Conservation (phyloP, 2,329 filamentous ascomycete genomes). For the Cladophialophora carrionii region DNA sequence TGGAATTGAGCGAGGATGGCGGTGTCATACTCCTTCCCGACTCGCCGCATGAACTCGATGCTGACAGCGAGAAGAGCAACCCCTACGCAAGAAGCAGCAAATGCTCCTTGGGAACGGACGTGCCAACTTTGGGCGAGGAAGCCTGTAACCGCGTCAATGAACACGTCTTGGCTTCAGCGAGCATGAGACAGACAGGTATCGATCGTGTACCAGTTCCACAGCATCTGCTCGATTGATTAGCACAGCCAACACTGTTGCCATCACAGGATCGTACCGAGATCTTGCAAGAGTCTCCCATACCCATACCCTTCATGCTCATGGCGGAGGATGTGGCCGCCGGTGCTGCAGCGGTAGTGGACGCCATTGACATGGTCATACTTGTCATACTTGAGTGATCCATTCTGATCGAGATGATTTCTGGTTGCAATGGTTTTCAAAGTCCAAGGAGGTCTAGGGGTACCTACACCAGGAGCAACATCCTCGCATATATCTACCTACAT, state of each 20-base stretch:
- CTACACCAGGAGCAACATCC: not conserved
- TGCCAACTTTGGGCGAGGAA: constrained; percentile 74
- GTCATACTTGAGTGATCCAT: constrained; percentile 9
- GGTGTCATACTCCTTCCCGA: constrained; percentile 72
- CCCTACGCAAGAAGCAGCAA: constrained; percentile 79
- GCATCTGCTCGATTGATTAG: constrained; percentile 53
- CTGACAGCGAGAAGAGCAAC: constrained; percentile 72
- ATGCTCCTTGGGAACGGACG: constrained; percentile 63
- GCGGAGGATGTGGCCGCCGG: constrained; percentile 7
- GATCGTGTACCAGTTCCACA: constrained; percentile 75
- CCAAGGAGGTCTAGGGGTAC: not conserved
- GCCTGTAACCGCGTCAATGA: constrained; percentile 60
- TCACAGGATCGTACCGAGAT: constrained; percentile 9
- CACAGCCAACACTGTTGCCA: not conserved
- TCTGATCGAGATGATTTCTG: not conserved
- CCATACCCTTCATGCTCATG: constrained; percentile 12
- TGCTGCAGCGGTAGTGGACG: constrained; percentile 9
- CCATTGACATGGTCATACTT: constrained; percentile 16
- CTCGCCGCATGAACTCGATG: constrained; percentile 73
- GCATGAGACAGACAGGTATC: constrained; percentile 53
- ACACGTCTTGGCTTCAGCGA: constrained; percentile 50
- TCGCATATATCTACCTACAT: not conserved
- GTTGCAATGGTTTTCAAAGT: not conserved
- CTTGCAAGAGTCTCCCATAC: constrained; percentile 16
- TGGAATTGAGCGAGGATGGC: constrained; percentile 47